phyloP scores from a whole-genome alignment of 306 rosid species.

The Lablab purpureus region DNA sequence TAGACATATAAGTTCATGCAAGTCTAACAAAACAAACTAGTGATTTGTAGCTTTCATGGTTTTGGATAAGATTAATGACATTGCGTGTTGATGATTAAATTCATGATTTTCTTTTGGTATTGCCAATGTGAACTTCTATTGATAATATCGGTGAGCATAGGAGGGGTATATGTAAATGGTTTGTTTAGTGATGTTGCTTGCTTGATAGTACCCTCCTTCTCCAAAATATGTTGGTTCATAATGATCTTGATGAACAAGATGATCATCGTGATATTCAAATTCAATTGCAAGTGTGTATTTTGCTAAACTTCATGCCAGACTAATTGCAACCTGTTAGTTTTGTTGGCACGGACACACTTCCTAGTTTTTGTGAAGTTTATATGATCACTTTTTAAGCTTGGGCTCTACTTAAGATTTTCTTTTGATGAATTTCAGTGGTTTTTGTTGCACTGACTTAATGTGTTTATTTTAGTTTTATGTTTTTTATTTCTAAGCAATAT shows the following conservation, averaged over 20 bases:
- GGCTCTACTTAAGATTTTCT: background rate
- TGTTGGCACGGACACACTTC: background rate
- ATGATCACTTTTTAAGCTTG: background rate
- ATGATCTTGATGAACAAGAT: constrained; percentile 11
- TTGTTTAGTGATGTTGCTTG: constrained; percentile 5
- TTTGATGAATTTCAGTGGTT: constrained; percentile 1
- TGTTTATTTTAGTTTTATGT: constrained; percentile 11
- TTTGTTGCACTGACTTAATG: constrained; percentile 3
- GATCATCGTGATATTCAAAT: constrained; percentile 3
- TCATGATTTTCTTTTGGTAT: constrained; percentile 5
- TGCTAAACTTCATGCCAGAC: background rate
- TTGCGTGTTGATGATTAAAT: constrained; percentile 9
- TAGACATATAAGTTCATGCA: background rate
- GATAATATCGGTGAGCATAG: background rate
- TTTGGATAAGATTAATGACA: constrained; percentile 13
- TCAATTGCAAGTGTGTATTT: background rate
- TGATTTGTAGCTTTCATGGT: background rate
- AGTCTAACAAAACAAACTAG: constrained; percentile 19
- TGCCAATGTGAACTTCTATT: constrained; percentile 9
- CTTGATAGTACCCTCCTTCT: background rate
- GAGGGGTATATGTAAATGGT: background rate
- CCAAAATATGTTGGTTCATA: background rate
- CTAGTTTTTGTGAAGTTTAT: constrained; percentile 36
- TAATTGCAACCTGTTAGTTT: background rate
- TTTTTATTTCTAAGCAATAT: background rate